A percentile compares a stretch with the other conserved stretches of the same genome.
phyloP scores from a whole-genome alignment of 768 basidiomycete species.

The Macrolepiota dolichaula region DNA sequence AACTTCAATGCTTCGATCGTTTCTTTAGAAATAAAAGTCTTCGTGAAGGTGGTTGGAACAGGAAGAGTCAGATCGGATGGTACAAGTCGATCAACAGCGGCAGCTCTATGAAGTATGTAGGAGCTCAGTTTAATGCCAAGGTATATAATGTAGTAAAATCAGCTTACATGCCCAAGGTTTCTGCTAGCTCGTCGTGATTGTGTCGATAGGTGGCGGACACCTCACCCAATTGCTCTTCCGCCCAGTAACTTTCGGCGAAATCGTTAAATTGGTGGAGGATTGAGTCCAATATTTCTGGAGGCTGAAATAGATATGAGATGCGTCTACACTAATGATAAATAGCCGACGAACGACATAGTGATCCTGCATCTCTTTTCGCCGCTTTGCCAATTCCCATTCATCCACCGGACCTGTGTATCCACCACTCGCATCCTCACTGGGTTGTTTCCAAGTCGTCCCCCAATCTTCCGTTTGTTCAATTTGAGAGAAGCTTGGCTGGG shows the following conservation, averaged over 20 bases:
- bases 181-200: slow-evolving; percentile 3
- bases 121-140: neutral
- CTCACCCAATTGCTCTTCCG: slow-evolving; percentile 19
- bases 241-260: slow-evolving; percentile 52
- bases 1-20: slow-evolving; percentile 59
- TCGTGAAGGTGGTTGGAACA: slow-evolving; percentile 43
- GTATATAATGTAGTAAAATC: neutral
- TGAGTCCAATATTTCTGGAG: slow-evolving; percentile 60
- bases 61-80: slow-evolving; percentile 52
- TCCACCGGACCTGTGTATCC: slow-evolving; percentile 37
- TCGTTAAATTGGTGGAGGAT: slow-evolving; percentile 54
- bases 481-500: slow-evolving; percentile 21
- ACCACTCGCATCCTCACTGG: slow-evolving; percentile 17
- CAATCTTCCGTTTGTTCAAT: slow-evolving; percentile 29
- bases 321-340: slow-evolving; percentile 16
- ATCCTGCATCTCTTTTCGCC: slow-evolving; percentile 56
- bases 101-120: slow-evolving; percentile 27
- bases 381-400: slow-evolving; percentile 66
- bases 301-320: slow-evolving; percentile 37
- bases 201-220: neutral
- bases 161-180: slow-evolving; percentile 60
- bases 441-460: slow-evolving; percentile 39
- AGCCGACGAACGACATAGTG: slow-evolving; percentile 56
- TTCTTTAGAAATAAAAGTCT: slow-evolving; percentile 55
- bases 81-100: slow-evolving; percentile 39